These are phyloP conservation scores for Haberlea rhodopensis DNA, from an alignment of 257 asterid species.

Conservation along the genomic window DNA sequence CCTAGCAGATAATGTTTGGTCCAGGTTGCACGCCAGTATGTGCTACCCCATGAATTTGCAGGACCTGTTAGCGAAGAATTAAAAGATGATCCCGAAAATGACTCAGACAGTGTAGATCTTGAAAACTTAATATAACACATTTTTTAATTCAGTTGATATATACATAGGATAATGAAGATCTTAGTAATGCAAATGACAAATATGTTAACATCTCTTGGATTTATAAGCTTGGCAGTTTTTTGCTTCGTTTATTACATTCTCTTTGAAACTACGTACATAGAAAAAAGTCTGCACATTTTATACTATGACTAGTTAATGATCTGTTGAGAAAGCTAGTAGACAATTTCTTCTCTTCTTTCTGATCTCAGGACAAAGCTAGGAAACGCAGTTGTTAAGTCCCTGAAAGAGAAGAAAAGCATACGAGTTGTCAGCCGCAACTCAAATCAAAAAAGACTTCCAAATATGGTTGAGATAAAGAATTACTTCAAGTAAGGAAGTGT, in stretches of 20 bases:
- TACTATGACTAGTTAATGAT: neutral
- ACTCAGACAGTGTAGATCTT: neutral
- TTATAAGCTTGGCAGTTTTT: no score
- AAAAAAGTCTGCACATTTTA: neutral
- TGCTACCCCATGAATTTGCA: conserved; percentile 88
- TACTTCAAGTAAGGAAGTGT: conserved; percentile 51
- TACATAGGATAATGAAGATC: neutral
- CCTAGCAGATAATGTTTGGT: conserved; percentile 84
- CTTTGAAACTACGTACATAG: neutral
- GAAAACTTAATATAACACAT: neutral
- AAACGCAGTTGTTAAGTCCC: neutral
- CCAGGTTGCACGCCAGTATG: conserved; percentile 55
- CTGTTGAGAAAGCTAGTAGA: neutral
- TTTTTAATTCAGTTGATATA: neutral
- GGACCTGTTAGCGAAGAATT: conserved; percentile 53
- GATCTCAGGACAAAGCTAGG: neutral
- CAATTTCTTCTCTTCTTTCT: neutral
- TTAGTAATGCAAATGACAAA: neutral
- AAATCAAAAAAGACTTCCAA: no score
- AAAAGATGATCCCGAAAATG: conserved; percentile 13
- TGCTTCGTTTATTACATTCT: neutral
- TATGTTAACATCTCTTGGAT: neutral
- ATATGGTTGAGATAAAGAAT: conserved; percentile 4
- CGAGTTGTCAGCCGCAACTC: neutral
- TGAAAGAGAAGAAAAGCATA: neutral